A percentile compares a stretch with the other conserved stretches of the same genome.
These are phyloP conservation scores for Amanita muscaria DNA, from an alignment of 768 basidiomycete species.

Conservation along the genomic window DNA sequence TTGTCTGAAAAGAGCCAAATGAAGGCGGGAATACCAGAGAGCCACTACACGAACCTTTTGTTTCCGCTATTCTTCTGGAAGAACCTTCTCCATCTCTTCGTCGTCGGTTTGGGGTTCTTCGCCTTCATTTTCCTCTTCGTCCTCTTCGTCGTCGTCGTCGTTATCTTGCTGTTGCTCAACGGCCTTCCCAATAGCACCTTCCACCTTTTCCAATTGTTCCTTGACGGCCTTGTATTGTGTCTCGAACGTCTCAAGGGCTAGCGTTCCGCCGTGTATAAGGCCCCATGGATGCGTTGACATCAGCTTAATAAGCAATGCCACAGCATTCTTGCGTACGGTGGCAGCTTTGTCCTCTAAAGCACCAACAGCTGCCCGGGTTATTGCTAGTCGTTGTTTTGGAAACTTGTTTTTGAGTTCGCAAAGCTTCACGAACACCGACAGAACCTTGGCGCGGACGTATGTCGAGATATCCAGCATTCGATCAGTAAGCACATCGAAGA, in stretches of 20 bases:
- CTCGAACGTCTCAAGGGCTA: constrained; percentile 69
- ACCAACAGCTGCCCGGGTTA: constrained; percentile 68
- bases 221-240: constrained; percentile 54
- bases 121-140: constrained; percentile 16
- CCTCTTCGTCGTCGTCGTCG: constrained; percentile 24
- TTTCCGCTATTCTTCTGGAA: constrained; percentile 8
- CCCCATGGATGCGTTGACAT: constrained; percentile 87
- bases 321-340: constrained; percentile 78
- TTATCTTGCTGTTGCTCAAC: constrained; percentile 37
- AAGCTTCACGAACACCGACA: constrained; percentile 65
- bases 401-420: constrained; percentile 73
- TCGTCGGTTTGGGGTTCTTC: constrained; percentile 22
- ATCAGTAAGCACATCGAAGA: constrained; percentile 79
- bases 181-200: constrained; percentile 56
- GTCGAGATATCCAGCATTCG: constrained; percentile 83
- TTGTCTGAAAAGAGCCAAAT: constrained; percentile 13
- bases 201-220: constrained; percentile 61
- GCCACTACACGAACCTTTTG: constrained; percentile 20
- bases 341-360: constrained; percentile 87
- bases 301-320: constrained; percentile 64
- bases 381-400: constrained; percentile 73
- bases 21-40: constrained; percentile 1
- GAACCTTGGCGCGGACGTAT: constrained; percentile 87
- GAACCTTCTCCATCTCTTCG: constrained; percentile 14
- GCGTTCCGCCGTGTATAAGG: constrained; percentile 69